Percentiles rank a stretch among this genome's conserved stretches.
Evolutionary conservation across 1,284 basidiomycete genomes (phyloP).

Genomic region (Sporisorium exsertum): DNA sequence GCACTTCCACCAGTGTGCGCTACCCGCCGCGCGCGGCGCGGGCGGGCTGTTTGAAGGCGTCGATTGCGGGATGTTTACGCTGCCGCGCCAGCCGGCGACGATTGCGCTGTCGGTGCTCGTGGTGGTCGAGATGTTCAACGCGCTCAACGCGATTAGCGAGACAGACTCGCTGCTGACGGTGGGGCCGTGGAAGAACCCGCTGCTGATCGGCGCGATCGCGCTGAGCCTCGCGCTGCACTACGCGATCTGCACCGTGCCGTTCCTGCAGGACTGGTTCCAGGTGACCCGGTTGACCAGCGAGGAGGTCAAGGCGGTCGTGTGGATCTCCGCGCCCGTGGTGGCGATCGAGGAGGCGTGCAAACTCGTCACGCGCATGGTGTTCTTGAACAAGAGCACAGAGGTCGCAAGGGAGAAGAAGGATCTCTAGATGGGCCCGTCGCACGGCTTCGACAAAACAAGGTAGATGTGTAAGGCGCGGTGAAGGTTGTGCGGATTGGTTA

Average conservation of each 20-base stretch:
- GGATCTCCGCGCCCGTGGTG: conserved; percentile 87
- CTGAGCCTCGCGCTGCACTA: conserved; percentile 92
- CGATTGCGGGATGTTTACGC: conserved; percentile 92
- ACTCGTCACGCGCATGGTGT: conserved; percentile 24
- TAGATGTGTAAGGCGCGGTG: no score
- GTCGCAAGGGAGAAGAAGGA: conserved; percentile 24
- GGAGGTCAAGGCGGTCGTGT: conserved; percentile 95
- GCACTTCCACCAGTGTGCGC: conserved; percentile 75
- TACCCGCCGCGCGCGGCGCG: conserved; percentile 3
- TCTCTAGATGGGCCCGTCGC: conserved; percentile 13
- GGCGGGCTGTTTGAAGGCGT: conserved; percentile 80
- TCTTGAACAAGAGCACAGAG: neutral
- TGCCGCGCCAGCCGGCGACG: conserved; percentile 85
- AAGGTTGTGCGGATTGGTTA: neutral
- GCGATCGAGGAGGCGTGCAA: conserved; percentile 80
- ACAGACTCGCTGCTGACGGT: conserved; percentile 90
- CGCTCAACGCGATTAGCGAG: conserved; percentile 98
- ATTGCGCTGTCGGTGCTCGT: conserved; percentile 95
- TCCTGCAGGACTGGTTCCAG: conserved; percentile 75
- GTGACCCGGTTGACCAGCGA: conserved; percentile 89
- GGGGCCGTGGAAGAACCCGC: conserved; percentile 92
- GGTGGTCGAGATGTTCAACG: conserved; percentile 98
- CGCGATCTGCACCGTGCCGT: conserved; percentile 81
- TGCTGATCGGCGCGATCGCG: conserved; percentile 77
- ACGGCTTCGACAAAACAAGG: no score